Evolutionary conservation across 2,329 filamentous ascomycete genomes (phyloP).

Genomic region (Talaromyces marneffei): DNA sequence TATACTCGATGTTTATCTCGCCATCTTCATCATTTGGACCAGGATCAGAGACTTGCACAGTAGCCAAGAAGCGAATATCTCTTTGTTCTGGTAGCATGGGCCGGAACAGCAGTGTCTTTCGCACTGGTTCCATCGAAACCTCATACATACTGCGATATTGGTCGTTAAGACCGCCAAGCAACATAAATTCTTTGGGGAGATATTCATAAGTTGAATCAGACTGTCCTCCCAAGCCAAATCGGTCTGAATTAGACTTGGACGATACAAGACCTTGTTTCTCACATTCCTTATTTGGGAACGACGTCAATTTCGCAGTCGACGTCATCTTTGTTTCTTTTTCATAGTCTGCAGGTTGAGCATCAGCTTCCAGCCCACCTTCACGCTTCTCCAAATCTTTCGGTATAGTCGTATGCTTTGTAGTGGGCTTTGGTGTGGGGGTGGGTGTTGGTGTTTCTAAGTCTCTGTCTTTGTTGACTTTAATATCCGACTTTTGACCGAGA

Average conservation of each 20-base stretch:
- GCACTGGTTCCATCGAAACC: slow-evolving; percentile 34
- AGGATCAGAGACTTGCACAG: slow-evolving; percentile 22
- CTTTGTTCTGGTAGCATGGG: slow-evolving; percentile 39
- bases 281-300: slow-evolving; percentile 25
- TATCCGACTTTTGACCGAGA: slow-evolving; percentile 18
- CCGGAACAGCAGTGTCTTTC: slow-evolving; percentile 39
- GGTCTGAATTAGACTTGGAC: slow-evolving; percentile 30
- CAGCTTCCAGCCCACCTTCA: slow-evolving; percentile 20
- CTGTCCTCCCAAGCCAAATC: slow-evolving; percentile 40
- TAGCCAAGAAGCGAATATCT: slow-evolving; percentile 40
- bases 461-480: not conserved
- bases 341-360: slow-evolving; percentile 26
- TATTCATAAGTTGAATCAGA: slow-evolving; percentile 48
- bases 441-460: not conserved
- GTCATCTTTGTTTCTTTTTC: slow-evolving; percentile 13
- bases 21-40: slow-evolving; percentile 15
- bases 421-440: not conserved
- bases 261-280: slow-evolving; percentile 36
- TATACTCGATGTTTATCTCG: slow-evolving; percentile 25
- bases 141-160: slow-evolving; percentile 43
- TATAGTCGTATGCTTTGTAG: not conserved
- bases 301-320: slow-evolving; percentile 1
- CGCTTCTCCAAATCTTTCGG: slow-evolving; percentile 21
- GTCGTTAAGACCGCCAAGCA: slow-evolving; percentile 39
- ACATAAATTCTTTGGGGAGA: slow-evolving; percentile 45